Conservation (phyloP, 2,329 filamentous ascomycete genomes). For the Knoxdaviesia capensis region DNA sequence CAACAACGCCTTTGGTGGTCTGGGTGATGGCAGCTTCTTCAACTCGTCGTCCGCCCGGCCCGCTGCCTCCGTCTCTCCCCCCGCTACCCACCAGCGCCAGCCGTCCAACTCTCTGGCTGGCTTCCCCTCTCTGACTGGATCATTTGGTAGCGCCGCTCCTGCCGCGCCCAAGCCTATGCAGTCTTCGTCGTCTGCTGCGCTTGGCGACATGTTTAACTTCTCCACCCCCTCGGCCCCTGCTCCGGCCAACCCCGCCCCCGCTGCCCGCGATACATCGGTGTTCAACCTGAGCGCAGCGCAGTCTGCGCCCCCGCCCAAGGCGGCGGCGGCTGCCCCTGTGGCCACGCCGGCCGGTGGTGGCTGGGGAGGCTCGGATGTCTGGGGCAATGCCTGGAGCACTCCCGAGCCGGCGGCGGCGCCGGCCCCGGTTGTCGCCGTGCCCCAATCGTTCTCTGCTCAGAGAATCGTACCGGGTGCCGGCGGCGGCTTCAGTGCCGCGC, state of each 20-base stretch:
- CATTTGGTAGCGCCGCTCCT: constrained; percentile 16
- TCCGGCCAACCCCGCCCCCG: constrained; percentile 17
- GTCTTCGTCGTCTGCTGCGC: constrained; percentile 29
- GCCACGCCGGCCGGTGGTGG: constrained; percentile 14
- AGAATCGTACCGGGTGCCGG: constrained; percentile 40
- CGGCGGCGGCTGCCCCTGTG: constrained; percentile 19
- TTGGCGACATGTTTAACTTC: constrained; percentile 71
- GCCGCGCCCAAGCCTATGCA: constrained; percentile 20
- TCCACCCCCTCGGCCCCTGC: constrained; percentile 29
- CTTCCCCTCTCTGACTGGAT: constrained; percentile 39
- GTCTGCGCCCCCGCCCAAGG: constrained; percentile 20
- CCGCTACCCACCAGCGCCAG: constrained; percentile 24
- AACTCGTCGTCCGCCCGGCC: constrained; percentile 47
- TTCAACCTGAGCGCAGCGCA: constrained; percentile 51
- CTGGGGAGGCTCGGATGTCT: constrained; percentile 45
- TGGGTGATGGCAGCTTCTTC: constrained; percentile 68
- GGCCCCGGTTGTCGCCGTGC: constrained; percentile 16
- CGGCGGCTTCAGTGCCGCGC: constrained; percentile 42
- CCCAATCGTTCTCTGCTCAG: constrained; percentile 29
- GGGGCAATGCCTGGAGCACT: constrained; percentile 68
- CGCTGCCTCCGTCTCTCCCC: constrained; percentile 15
- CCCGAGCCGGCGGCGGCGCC: constrained; percentile 35
- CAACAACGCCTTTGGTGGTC: constrained; percentile 23
- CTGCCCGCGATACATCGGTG: constrained; percentile 36
- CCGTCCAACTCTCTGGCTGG: constrained; percentile 42